Evolutionary conservation across 2,329 filamentous ascomycete species (phyloP).

Genomic region (Aulographum hederae): DNA sequence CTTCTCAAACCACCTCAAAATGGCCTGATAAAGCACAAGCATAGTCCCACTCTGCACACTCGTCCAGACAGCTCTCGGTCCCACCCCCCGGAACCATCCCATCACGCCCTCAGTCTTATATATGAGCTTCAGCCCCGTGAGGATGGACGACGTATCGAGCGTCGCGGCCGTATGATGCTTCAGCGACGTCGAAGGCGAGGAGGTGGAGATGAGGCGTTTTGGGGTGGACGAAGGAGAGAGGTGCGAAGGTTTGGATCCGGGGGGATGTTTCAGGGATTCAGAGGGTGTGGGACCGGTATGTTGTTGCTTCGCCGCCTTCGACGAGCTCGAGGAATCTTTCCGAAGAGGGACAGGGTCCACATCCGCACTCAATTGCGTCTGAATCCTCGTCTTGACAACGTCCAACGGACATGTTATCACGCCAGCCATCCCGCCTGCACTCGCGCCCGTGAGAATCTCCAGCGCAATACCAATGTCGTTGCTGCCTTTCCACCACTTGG

Average conservation of each 20-base stretch:
- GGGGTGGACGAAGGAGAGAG: constrained; percentile 12
- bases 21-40: constrained; percentile 83
- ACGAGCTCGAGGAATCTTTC: not conserved
- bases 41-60: constrained; percentile 94
- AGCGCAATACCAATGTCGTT: constrained; percentile 64
- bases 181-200: constrained; percentile 69
- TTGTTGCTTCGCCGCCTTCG: constrained; percentile 6
- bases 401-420: constrained; percentile 91
- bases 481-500: constrained; percentile 52
- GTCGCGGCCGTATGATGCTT: constrained; percentile 60
- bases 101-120: constrained; percentile 76
- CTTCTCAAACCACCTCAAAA: constrained; percentile 60
- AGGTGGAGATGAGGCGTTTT: constrained; percentile 68
- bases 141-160: constrained; percentile 76
- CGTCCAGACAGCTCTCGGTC: constrained; percentile 86
- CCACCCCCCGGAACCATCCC: constrained; percentile 90
- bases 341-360: too few species aligned
- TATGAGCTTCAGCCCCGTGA: constrained; percentile 68
- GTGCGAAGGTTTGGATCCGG: constrained; percentile 10
- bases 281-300: constrained; percentile 7
- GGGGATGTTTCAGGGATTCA: not conserved
- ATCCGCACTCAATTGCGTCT: constrained; percentile 71
- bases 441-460: constrained; percentile 77
- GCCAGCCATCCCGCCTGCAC: constrained; percentile 80
- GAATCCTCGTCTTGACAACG: constrained; percentile 90